A percentile compares a stretch with the other conserved stretches of the same genome.
Evolutionary conservation across 352 stramenopile genomes (phyloP).

Genomic region (Phytophthora uliginosa): DNA sequence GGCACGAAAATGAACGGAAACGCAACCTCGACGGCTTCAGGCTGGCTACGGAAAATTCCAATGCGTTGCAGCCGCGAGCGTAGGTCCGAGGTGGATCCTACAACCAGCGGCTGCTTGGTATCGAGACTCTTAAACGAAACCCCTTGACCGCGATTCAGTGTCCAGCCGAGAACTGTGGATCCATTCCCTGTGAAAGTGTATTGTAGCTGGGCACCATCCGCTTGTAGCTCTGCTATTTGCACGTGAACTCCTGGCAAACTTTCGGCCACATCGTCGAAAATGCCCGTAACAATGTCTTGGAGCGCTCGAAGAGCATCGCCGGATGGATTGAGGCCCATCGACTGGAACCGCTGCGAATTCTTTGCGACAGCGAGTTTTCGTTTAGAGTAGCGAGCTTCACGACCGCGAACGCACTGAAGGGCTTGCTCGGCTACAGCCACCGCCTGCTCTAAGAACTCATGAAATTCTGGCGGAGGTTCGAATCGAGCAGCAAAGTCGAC

Average conservation of each 20-base stretch:
- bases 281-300: conserved; percentile 42
- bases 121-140: conserved; percentile 73
- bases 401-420: conserved; percentile 61
- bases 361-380: conserved; percentile 33
- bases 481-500: conserved; percentile 45
- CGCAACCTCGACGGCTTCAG: conserved; percentile 18
- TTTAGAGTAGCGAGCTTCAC: conserved; percentile 43
- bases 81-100: conserved; percentile 46
- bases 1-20: conserved; percentile 76
- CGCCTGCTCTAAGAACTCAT: conserved; percentile 45
- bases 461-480: conserved; percentile 13
- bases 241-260: conserved; percentile 65
- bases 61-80: conserved; percentile 43
- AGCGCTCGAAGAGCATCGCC: conserved; percentile 59
- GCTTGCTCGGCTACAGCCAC: conserved; percentile 50
- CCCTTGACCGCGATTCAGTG: conserved; percentile 55
- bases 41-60: conserved; percentile 1
- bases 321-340: conserved; percentile 64
- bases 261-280: conserved; percentile 59
- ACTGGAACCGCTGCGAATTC: conserved; percentile 33
- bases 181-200: conserved; percentile 64
- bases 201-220: conserved; percentile 47
- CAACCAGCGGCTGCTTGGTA: conserved; percentile 45
- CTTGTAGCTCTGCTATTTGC: conserved; percentile 69
- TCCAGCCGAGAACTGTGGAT: conserved; percentile 39